These are phyloP conservation scores for Auriscalpium vulgare DNA, from an alignment of 768 basidiomycete genomes.

Conservation along the genomic window DNA sequence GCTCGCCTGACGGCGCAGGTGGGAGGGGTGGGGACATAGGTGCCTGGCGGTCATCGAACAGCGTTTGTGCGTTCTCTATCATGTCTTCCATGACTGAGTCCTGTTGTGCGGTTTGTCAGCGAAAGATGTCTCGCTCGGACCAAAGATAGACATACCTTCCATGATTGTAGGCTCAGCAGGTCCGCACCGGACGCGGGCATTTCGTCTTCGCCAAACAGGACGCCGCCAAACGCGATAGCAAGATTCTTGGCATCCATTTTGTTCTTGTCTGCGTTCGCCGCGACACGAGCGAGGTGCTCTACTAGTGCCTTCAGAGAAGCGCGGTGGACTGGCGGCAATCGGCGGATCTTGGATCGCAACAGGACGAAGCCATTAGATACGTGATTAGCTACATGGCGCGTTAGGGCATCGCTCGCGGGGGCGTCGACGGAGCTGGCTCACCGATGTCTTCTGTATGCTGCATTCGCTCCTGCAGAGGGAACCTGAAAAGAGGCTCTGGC, in stretches of 20 bases:
- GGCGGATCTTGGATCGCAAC: conserved; percentile 80
- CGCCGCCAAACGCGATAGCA: conserved; percentile 82
- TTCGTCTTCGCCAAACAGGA: conserved; percentile 90
- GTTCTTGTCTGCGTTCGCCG: conserved; percentile 59
- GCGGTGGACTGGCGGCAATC: conserved; percentile 78
- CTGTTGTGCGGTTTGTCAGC: conserved; percentile 21
- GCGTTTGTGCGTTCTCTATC: conserved; percentile 55
- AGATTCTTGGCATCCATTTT: conserved; percentile 94
- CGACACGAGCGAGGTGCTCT: conserved; percentile 76
- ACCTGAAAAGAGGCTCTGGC: conserved; percentile 84
- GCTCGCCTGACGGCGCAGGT: conserved; percentile 62
- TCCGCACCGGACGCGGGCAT: conserved; percentile 65
- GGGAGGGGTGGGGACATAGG: conserved; percentile 60
- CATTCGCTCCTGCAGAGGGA: conserved; percentile 70
- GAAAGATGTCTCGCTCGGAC: too few species aligned
- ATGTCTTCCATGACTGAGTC: conserved; percentile 80
- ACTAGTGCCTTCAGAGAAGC: conserved; percentile 73
- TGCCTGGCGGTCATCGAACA: conserved; percentile 51
- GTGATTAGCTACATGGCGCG: conserved; percentile 50
- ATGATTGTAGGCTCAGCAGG: conserved; percentile 63
- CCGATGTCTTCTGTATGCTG: conserved; percentile 76
- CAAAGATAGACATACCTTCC: conserved; percentile 45
- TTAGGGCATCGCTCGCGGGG: not conserved
- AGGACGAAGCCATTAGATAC: conserved; percentile 60
- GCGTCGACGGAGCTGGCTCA: conserved; percentile 22